Conservation (phyloP, 192 early-diverging fungal genomes). For the Coemansia pectinata region DNA sequence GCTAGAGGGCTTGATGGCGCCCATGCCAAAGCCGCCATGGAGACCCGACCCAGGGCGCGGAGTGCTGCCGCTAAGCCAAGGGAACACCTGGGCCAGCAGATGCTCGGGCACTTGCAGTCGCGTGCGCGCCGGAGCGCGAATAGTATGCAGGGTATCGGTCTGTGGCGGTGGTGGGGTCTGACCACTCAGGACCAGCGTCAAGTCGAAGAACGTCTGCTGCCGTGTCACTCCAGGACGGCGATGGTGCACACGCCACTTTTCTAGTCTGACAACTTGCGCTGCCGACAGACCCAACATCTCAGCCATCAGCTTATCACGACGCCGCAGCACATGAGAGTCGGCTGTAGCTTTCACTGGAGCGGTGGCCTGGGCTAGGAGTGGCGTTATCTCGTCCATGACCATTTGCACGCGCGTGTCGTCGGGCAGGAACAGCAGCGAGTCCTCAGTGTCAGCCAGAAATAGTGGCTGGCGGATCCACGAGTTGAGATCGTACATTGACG, state of each 20-base stretch:
- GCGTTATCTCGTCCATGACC: constrained; percentile 47
- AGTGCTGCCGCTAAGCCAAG: constrained; percentile 31
- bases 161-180: constrained; percentile 46
- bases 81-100: constrained; percentile 49
- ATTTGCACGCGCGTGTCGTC: constrained; percentile 54
- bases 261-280: constrained; percentile 50
- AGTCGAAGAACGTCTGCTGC: constrained; percentile 55
- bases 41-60: constrained; percentile 1
- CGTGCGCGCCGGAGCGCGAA: constrained; percentile 46
- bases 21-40: not conserved
- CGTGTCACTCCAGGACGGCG: constrained; percentile 49
- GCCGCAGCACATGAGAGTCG: constrained; percentile 45
- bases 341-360: constrained; percentile 15
- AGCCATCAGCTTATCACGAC: constrained; percentile 51
- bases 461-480: constrained; percentile 53
- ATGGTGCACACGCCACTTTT: constrained; percentile 56
- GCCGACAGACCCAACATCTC: constrained; percentile 50
- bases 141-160: constrained; percentile 24
- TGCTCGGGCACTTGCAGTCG: constrained; percentile 55
- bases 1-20: not conserved
- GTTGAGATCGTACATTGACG: constrained; percentile 30
- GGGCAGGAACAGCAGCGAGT: constrained; percentile 48
- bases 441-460: constrained; percentile 43
- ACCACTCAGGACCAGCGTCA: constrained; percentile 49
- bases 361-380: constrained; percentile 37